Percentiles rank a stretch among this genome's conserved stretches.
Conservation (phyloP, 768 basidiomycete species). For the Naganishia antarctica region DNA sequence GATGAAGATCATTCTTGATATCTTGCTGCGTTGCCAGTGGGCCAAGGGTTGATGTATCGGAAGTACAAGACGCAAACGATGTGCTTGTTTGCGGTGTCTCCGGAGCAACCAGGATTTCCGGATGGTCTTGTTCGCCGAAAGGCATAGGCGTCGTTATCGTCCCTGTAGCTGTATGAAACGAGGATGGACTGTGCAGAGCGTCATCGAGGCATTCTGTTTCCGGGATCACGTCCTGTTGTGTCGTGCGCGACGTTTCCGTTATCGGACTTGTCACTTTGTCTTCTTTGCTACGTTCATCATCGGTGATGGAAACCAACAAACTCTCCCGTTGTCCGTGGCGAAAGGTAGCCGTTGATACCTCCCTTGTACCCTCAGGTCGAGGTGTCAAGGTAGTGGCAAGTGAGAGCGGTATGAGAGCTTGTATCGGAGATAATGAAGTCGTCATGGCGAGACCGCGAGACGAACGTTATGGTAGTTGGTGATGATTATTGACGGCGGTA, state of each 20-base stretch:
- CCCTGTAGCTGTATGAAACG: not conserved
- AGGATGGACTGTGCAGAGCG: not conserved
- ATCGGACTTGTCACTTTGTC: too few species aligned
- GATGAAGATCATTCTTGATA: not conserved
- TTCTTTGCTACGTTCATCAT: not conserved
- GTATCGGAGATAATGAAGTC: not conserved
- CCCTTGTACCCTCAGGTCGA: not conserved
- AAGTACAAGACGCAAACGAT: not conserved
- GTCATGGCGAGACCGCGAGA: not conserved
- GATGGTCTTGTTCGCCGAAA: too few species aligned
- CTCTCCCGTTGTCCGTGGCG: not conserved
- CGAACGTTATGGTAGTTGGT: too few species aligned
- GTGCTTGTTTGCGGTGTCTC: slow-evolving; percentile 10
- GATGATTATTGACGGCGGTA: too few species aligned
- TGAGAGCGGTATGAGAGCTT: not conserved
- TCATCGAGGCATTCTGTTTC: not conserved
- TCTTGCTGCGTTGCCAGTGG: slow-evolving; percentile 13
- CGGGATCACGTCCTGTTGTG: not conserved
- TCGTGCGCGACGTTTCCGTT: too few species aligned
- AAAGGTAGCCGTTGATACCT: not conserved
- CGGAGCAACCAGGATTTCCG: not conserved
- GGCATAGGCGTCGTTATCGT: not conserved
- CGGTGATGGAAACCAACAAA: not conserved
- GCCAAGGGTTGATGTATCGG: slow-evolving; percentile 6
- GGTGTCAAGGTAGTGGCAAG: not conserved